Conservation (phyloP, 768 basidiomycete genomes). For the Hygrocybe coccinea region DNA sequence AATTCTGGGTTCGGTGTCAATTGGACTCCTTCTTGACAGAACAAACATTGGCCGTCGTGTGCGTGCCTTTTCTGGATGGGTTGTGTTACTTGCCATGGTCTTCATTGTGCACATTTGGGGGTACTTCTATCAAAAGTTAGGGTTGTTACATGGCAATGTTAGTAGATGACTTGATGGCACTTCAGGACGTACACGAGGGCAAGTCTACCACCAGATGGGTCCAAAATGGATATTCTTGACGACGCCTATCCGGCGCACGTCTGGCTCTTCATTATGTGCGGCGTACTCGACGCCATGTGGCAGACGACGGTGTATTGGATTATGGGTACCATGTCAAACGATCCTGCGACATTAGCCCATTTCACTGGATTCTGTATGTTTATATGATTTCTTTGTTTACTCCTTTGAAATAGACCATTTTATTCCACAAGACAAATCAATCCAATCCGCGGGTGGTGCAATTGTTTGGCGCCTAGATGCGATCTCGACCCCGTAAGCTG, state of each 20-base stretch:
- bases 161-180: background rate
- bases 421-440: conserved; percentile 51
- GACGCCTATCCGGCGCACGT: conserved; percentile 49
- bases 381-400: background rate
- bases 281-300: conserved; percentile 79
- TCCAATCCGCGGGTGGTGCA: conserved; percentile 74
- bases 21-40: conserved; percentile 66
- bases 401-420: background rate
- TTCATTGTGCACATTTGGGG: conserved; percentile 72
- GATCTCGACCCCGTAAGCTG: conserved; percentile 52
- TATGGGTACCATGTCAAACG: conserved; percentile 83
- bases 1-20: conserved; percentile 66
- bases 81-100: conserved; percentile 54
- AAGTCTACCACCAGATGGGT: conserved; percentile 34
- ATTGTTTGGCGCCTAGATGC: conserved; percentile 71
- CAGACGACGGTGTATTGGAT: conserved; percentile 80
- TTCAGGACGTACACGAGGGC: conserved; percentile 55
- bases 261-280: conserved; percentile 66
- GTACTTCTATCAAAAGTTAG: conserved; percentile 69
- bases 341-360: conserved; percentile 72
- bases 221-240: conserved; percentile 59
- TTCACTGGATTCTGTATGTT: conserved; percentile 77
- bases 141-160: background rate
- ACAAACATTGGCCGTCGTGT: conserved; percentile 51
- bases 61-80: conserved; percentile 71